phyloP scores from a whole-genome alignment of 1,284 basidiomycete genomes.

The Exobasidium rhododendri region DNA sequence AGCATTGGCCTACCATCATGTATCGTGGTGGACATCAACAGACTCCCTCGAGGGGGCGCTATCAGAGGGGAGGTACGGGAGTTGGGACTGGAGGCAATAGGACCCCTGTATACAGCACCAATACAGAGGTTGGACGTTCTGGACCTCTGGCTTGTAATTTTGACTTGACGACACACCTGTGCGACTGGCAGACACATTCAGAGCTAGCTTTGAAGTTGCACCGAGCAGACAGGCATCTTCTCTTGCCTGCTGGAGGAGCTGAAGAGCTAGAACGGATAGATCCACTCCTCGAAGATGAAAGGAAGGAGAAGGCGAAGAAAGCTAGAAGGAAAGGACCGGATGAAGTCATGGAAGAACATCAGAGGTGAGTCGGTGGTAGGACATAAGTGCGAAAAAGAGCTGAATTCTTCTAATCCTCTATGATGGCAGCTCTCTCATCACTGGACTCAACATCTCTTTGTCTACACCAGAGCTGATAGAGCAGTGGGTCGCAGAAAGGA shows the following conservation, averaged over 20 bases:
- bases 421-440: constrained; percentile 21
- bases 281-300: constrained; percentile 46
- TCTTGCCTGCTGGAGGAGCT: constrained; percentile 47
- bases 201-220: constrained; percentile 40
- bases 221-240: constrained; percentile 47
- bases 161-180: constrained; percentile 18
- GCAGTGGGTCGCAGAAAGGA: constrained; percentile 51
- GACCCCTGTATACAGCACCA: not conserved
- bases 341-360: constrained; percentile 17
- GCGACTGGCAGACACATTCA: constrained; percentile 26
- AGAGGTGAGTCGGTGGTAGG: not conserved
- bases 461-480: constrained; percentile 47
- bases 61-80: constrained; percentile 7
- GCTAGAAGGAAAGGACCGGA: constrained; percentile 21
- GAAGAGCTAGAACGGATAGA: constrained; percentile 42
- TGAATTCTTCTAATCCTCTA: not conserved
- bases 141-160: constrained; percentile 17
- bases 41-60: not conserved
- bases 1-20: not conserved
- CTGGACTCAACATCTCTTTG: constrained; percentile 50
- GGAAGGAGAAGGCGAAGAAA: constrained; percentile 19
- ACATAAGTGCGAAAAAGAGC: not conserved
- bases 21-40: not conserved
- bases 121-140: constrained; percentile 8
- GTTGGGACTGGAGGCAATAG: not conserved